Evolutionary conservation across 345 rosid species (phyloP), one percentile per base, ranked within the genome.

Genomic region (Microcos paniculata): DNA sequence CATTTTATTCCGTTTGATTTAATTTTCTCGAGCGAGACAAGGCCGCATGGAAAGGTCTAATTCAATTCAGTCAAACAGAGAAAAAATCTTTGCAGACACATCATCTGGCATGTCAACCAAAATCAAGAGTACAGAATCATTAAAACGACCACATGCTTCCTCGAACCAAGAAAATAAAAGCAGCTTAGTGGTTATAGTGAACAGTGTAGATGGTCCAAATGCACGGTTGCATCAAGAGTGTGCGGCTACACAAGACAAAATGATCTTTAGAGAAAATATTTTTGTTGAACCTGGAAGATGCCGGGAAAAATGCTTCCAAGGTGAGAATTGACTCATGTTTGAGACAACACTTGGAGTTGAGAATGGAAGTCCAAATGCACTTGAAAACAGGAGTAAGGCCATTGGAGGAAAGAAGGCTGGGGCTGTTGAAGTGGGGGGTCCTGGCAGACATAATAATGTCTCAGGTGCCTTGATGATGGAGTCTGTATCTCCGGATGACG

Each of bases 401-500:
- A 55, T 2, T 21, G 77, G 71, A 74, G 79, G 76, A 48, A 71
- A 62, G 48, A 74, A 75, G 42, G 18, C 14, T 12, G 70, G 38
- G 45, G 71, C 77, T 26, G 14, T 48, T 21, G 61, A 53, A 71
- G 72, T 49, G 67, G 72, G 59, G 63, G 70, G 52, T 62, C 58
- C 68, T 45, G 80, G 70, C 40, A 70, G 76, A 51, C 70, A 38
- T 1, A 69, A 80, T 62, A 74, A 73, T 46, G 49, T 73, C 77
- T 83, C 83, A 35, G 80, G 77, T 59, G 38, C 81, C 62, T 75
- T 82, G 19, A 75, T 75, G 61, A 57, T 79, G 76, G 87, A 87
- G 35, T 88, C 86, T 28, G 9, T 69, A 45, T 81, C 88, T 28
- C 84, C 76, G 26, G 88, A 87, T 79, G 88, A 90, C 76, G 82